Conservation (phyloP, 1,284 basidiomycete genomes). For the Trametes versicolor region DNA sequence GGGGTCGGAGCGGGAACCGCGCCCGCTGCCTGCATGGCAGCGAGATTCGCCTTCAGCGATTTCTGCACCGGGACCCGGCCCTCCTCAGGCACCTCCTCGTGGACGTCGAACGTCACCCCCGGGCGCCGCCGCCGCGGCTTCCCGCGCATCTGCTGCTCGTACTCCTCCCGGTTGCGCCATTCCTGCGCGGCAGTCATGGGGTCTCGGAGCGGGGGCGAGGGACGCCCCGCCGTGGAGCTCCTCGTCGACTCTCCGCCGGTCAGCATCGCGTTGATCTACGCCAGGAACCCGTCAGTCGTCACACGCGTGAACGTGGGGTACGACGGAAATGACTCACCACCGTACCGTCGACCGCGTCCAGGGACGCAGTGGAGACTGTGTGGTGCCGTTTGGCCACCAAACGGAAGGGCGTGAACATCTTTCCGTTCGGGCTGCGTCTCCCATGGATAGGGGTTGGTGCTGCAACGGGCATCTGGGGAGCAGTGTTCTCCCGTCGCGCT, state of each 20-base stretch:
- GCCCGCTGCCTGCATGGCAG: constrained; percentile 17
- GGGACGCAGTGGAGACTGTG: constrained; percentile 75
- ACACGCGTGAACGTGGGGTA: not conserved
- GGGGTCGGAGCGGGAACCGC: constrained; percentile 10
- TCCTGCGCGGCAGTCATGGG: constrained; percentile 67
- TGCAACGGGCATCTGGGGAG: constrained; percentile 25
- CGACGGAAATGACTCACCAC: constrained; percentile 58
- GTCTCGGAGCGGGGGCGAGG: constrained; percentile 69
- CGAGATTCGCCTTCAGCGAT: constrained; percentile 25
- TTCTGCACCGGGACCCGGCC: constrained; percentile 29
- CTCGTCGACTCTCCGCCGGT: constrained; percentile 78
- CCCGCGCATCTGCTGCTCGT: constrained; percentile 50
- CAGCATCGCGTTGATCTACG: constrained; percentile 71
- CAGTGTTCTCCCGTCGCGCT: constrained; percentile 19
- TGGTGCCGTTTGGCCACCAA: constrained; percentile 68
- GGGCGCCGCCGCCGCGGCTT: constrained; percentile 63
- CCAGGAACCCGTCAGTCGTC: constrained; percentile 24
- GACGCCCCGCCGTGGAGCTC: constrained; percentile 61
- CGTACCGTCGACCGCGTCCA: constrained; percentile 80
- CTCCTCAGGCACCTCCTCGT: constrained; percentile 48
- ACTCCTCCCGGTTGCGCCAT: constrained; percentile 68
- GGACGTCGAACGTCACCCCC: constrained; percentile 74
- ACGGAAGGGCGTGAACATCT: constrained; percentile 69
- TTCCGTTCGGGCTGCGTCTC: constrained; percentile 51
- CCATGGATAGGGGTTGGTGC: constrained; percentile 40